Evolutionary conservation across 1,284 basidiomycete genomes (phyloP).

Genomic region (Trichosporon ovoides): DNA sequence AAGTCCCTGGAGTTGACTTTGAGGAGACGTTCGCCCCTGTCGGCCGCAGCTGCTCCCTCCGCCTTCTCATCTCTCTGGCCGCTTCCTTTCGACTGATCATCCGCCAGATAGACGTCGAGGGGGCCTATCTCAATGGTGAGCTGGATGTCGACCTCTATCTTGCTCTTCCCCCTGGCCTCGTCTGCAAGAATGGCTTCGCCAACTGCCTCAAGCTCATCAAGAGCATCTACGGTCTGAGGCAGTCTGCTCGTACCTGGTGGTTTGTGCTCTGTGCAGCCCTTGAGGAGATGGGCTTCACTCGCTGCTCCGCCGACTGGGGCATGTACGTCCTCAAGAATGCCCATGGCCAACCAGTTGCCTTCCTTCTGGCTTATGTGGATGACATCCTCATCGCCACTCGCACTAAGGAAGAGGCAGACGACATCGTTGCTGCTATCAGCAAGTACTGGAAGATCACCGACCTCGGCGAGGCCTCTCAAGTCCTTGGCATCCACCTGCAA

Average conservation of each 20-base stretch:
- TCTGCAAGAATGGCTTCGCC: background rate
- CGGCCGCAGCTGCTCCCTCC: slow-evolving; percentile 45
- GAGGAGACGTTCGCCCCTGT: slow-evolving; percentile 52
- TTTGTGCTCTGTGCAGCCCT: slow-evolving; percentile 42
- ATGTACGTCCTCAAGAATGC: slow-evolving; percentile 30
- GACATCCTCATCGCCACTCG: slow-evolving; percentile 19
- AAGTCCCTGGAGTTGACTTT: slow-evolving; percentile 50
- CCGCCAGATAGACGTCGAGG: slow-evolving; percentile 53
- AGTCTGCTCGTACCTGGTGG: slow-evolving; percentile 41
- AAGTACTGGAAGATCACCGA: slow-evolving; percentile 26
- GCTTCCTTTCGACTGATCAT: slow-evolving; percentile 50
- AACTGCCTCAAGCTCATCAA: slow-evolving; percentile 31
- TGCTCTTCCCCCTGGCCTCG: slow-evolving; percentile 23
- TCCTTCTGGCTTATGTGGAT: slow-evolving; percentile 19
- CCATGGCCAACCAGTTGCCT: slow-evolving; percentile 5
- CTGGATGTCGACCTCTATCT: slow-evolving; percentile 51
- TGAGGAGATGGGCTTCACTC: slow-evolving; percentile 36
- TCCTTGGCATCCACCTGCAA: slow-evolving; percentile 33
- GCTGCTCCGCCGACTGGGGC: slow-evolving; percentile 43
- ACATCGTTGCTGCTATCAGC: slow-evolving; percentile 24
- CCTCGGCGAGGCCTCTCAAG: slow-evolving; percentile 27
- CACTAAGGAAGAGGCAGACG: slow-evolving; percentile 1
- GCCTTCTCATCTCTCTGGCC: slow-evolving; percentile 48
- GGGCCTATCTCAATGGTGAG: slow-evolving; percentile 51
- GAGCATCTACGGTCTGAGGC: slow-evolving; percentile 52